Conservation (phyloP, 352 stramenopile genomes). For the Phytophthora vignae region DNA sequence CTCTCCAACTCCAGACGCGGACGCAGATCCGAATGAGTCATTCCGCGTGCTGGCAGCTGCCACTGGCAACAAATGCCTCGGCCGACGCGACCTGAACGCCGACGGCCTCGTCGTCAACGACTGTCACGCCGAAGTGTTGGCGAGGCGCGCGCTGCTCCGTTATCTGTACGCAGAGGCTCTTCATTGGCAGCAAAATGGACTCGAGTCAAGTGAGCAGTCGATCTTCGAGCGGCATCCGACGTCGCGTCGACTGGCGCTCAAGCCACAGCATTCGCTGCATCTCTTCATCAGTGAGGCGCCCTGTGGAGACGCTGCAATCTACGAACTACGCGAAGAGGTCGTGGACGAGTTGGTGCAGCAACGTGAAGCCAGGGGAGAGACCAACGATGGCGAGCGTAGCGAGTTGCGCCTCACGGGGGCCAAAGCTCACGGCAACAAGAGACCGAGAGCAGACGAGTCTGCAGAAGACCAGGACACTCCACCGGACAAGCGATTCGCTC, state of each 20-base stretch:
- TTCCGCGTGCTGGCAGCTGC: conserved; percentile 61
- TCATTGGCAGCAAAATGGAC: conserved; percentile 34
- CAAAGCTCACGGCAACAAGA: conserved; percentile 53
- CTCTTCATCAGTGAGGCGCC: conserved; percentile 94
- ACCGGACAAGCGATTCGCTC: conserved; percentile 63
- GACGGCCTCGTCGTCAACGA: conserved; percentile 92
- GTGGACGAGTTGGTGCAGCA: conserved; percentile 65
- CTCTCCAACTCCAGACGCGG: not conserved
- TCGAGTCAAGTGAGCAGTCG: conserved; percentile 34
- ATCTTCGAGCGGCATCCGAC: conserved; percentile 54
- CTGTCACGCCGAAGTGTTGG: conserved; percentile 94
- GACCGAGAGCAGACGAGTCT: conserved; percentile 11
- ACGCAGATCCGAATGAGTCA: conserved; percentile 7
- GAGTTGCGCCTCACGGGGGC: conserved; percentile 70
- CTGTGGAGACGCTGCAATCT: conserved; percentile 95
- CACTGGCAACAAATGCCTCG: conserved; percentile 88
- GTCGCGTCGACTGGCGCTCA: conserved; percentile 57
- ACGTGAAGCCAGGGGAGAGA: conserved; percentile 35
- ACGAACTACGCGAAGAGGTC: conserved; percentile 80
- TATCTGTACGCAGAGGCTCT: conserved; percentile 89
- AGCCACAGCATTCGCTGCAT: conserved; percentile 76
- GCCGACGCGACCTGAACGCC: conserved; percentile 61
- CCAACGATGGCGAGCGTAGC: conserved; percentile 34
- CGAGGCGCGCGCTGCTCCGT: conserved; percentile 82
- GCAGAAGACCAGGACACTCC: conserved; percentile 1